Evolutionary conservation across 2,329 filamentous ascomycete species (phyloP).

Genomic region (Talaromyces sp.): DNA sequence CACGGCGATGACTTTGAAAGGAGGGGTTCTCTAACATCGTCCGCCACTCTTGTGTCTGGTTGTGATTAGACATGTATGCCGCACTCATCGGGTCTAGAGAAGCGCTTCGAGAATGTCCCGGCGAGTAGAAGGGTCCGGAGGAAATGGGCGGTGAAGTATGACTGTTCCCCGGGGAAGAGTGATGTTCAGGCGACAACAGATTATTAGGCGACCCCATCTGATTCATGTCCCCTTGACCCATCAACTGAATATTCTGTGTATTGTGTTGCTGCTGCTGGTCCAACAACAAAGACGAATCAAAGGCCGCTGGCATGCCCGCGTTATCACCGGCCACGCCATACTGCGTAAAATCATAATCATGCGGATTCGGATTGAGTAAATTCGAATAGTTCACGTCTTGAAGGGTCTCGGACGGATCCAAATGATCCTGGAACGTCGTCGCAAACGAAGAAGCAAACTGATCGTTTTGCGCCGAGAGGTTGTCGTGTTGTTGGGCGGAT

Average conservation of each 20-base stretch:
- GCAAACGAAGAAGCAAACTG: slow-evolving; percentile 38
- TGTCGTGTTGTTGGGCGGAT: slow-evolving; percentile 27
- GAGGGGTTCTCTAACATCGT: slow-evolving; percentile 52
- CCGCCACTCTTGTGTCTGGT: slow-evolving; percentile 54
- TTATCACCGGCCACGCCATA: slow-evolving; percentile 32
- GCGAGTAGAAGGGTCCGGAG: slow-evolving; percentile 49
- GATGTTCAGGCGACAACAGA: slow-evolving; percentile 52
- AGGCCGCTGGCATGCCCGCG: slow-evolving; percentile 31
- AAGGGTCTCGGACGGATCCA: slow-evolving; percentile 33
- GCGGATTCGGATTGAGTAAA: slow-evolving; percentile 37
- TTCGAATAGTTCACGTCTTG: slow-evolving; percentile 38
- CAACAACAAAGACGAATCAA: slow-evolving; percentile 38
- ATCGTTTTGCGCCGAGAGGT: slow-evolving; percentile 33
- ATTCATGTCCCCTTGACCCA: slow-evolving; percentile 47
- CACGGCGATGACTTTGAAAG: slow-evolving; percentile 79
- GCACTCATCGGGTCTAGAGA: slow-evolving; percentile 60
- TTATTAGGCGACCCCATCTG: slow-evolving; percentile 48
- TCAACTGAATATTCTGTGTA: slow-evolving; percentile 35
- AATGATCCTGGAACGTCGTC: slow-evolving; percentile 33
- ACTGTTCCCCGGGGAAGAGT: slow-evolving; percentile 41
- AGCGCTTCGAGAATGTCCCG: slow-evolving; percentile 56
- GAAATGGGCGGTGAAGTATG: slow-evolving; percentile 52
- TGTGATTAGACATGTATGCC: slow-evolving; percentile 50
- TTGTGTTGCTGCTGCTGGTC: slow-evolving; percentile 37
- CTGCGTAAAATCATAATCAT: slow-evolving; percentile 39